These are phyloP conservation scores for Hanseniaspora pseudoguilliermondii DNA, from an alignment of 805 yeast genomes.

Conservation along the genomic window DNA sequence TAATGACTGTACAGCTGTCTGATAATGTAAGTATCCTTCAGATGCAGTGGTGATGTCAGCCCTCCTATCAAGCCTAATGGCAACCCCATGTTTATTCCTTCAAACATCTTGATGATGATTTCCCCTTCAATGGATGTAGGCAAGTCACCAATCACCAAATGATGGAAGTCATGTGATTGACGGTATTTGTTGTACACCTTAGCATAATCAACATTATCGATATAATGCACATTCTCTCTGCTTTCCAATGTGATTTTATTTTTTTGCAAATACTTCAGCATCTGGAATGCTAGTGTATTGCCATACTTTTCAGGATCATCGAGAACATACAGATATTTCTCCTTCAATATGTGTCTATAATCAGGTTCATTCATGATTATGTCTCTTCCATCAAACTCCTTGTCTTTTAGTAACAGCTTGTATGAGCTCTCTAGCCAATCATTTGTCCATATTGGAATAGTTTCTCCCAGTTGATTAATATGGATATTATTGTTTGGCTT, in stretches of 20 bases:
- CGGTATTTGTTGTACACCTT: constrained; percentile 88
- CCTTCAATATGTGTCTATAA: constrained; percentile 59
- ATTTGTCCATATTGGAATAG: constrained; percentile 37
- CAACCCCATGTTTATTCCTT: constrained; percentile 79
- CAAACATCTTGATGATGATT: constrained; percentile 82
- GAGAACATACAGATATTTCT: constrained; percentile 44
- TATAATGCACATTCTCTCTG: constrained; percentile 72
- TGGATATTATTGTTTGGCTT: constrained; percentile 68
- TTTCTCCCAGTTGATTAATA: constrained; percentile 81
- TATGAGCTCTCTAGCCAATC: constrained; percentile 49
- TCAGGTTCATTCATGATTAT: constrained; percentile 71
- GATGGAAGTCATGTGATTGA: constrained; percentile 95
- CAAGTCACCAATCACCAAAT: constrained; percentile 65
- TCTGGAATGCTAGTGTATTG: constrained; percentile 67
- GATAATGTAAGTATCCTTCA: constrained; percentile 54
- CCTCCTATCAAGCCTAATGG: constrained; percentile 96
- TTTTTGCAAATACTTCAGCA: constrained; percentile 63
- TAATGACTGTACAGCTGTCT: constrained; percentile 48
- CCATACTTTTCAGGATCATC: constrained; percentile 34
- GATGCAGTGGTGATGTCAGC: constrained; percentile 70
- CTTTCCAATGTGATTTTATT: constrained; percentile 94
- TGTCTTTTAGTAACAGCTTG: constrained; percentile 60
- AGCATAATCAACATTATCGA: constrained; percentile 81
- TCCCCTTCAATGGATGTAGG: constrained; percentile 96
- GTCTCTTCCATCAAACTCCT: constrained; percentile 48